Evolutionary conservation across 2,329 filamentous ascomycete genomes (phyloP), one percentile per base, ranked within the genome.

Genomic region (Penicillium brevicompactum): DNA sequence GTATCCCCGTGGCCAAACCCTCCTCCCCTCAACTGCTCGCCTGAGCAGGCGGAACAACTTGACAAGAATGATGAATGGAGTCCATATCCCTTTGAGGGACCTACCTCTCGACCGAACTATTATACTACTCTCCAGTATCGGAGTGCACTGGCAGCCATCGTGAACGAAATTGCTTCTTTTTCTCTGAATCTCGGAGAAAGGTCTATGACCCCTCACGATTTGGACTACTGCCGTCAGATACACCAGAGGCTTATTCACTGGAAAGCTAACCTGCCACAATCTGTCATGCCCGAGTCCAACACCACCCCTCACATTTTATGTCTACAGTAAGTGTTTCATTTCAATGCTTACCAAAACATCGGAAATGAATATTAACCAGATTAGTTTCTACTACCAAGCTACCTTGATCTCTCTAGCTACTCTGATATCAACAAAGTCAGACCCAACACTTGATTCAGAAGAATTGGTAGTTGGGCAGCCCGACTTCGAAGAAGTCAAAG

Each of bases 311-410:
- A 64, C 37, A 49, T 61, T 8, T 45, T 65, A 7, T 64, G 58
- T 24, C 44, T 65, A 34, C 63, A 64, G 63, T 65, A 13, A 30
- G 61, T 53, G 13, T 11, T 7, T 11, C 14, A 37, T 37, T 14
- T 13, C 34, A 37, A 37, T n/a, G 11, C 31, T 34, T 37, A 14
- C n/a, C n/a, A 13, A 4, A 18, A 18, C 18, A 18, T 18, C 18
- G 18, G 18, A 34, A n/a, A 37, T 37, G 31, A 3, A 5, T 37
- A 43, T 55, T 62, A 9, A 62, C 32, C n/a, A 10, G 9, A 7
- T 5, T 30, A 65, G 63, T 27, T 49, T 64, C 10, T 64, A 64
- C 45, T 62, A 61, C 44, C 53, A 65, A 21, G 59, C 59, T 1
- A 63, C 63, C 5, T 24, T 62, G 21, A 55, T 62, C 21, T 62